Evolutionary conservation across 2,329 filamentous ascomycete genomes (phyloP).

Genomic region (Cladosporium sp.): DNA sequence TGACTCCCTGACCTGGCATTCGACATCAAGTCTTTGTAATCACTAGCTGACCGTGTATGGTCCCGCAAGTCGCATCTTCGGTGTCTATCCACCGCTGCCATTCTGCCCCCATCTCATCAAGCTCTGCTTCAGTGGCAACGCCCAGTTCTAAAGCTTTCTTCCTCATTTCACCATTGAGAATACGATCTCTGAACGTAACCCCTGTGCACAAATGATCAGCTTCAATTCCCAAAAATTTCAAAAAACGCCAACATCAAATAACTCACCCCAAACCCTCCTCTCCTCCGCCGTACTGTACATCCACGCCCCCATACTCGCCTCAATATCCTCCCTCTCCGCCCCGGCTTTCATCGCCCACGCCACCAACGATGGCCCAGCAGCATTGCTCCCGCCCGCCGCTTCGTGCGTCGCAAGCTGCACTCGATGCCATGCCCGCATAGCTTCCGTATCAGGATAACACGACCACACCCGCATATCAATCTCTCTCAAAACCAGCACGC

Average conservation of each 20-base stretch:
- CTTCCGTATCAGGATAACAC: conserved; percentile 38
- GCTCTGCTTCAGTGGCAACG: conserved; percentile 39
- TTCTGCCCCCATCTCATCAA: conserved; percentile 41
- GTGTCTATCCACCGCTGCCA: conserved; percentile 44
- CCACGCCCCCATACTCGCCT: conserved; percentile 44
- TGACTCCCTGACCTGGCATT: not conserved
- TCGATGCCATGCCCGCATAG: conserved; percentile 39
- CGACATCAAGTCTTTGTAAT: conserved; percentile 25
- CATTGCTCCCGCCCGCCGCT: conserved; percentile 27
- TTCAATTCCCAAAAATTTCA: too few species aligned
- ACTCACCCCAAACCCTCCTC: conserved; percentile 41
- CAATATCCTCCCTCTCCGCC: conserved; percentile 40
- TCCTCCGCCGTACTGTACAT: conserved; percentile 42
- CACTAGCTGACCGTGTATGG: conserved; percentile 45
- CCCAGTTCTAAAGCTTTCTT: conserved; percentile 40
- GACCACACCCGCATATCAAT: conserved; percentile 39
- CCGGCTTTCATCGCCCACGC: conserved; percentile 41
- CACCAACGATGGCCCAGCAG: conserved; percentile 33
- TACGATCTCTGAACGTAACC: conserved; percentile 24
- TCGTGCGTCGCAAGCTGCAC: conserved; percentile 37
- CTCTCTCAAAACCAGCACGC: conserved; percentile 54
- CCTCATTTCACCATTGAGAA: conserved; percentile 31
- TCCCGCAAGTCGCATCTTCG: conserved; percentile 45
- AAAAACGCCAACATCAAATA: not conserved
- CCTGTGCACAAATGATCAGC: conserved; percentile 11